These are phyloP conservation scores for Sphaerulina populicola DNA, from an alignment of 2,329 filamentous ascomycete species.

Conservation along the genomic window DNA sequence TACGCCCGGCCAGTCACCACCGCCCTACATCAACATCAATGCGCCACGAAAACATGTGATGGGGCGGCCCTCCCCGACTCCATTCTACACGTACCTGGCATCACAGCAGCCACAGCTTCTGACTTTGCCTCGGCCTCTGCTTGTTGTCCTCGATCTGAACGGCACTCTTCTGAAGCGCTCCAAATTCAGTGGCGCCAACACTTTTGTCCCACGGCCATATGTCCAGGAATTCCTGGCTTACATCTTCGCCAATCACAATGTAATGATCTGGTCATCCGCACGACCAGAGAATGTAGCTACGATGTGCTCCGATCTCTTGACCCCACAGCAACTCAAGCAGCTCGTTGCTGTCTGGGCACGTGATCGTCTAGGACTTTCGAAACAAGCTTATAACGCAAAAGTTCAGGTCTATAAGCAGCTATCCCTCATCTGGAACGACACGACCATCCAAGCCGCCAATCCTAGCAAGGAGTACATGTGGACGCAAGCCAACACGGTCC, in stretches of 20 bases:
- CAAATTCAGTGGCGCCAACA: conserved; percentile 27
- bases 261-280: conserved; percentile 90
- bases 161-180: conserved; percentile 76
- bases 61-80: conserved; percentile 20
- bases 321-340: conserved; percentile 42
- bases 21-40: not conserved
- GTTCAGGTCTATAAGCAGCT: conserved; percentile 89
- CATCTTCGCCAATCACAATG: conserved; percentile 63
- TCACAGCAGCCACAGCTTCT: conserved; percentile 8
- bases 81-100: conserved; percentile 19
- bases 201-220: conserved; percentile 52
- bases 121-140: conserved; percentile 40
- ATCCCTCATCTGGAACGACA: conserved; percentile 57
- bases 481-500: conserved; percentile 76
- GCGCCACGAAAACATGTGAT: conserved; percentile 12
- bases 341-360: conserved; percentile 70
- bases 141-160: conserved; percentile 87
- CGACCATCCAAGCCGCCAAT: conserved; percentile 38
- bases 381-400: conserved; percentile 56
- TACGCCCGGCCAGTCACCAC: no score
- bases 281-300: conserved; percentile 59
- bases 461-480: conserved; percentile 47
- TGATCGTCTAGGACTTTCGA: conserved; percentile 61
- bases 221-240: conserved; percentile 63
- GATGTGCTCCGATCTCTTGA: conserved; percentile 61